Conservation (phyloP, 2,329 filamentous ascomycete genomes). For the Cladosporium sp. region DNA sequence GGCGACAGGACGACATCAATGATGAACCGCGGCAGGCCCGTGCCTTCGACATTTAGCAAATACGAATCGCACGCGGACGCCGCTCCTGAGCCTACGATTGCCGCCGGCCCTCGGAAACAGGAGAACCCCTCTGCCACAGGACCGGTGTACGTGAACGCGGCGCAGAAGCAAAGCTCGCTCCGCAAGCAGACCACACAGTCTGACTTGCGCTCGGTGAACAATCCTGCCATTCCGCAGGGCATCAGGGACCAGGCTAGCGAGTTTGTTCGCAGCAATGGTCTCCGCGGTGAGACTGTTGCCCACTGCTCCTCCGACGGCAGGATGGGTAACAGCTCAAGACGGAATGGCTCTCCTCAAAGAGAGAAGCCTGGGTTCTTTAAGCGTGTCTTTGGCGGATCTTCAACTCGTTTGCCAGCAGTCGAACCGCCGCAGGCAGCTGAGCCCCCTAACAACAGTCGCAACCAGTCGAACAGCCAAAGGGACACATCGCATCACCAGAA, state of each 20-base stretch:
- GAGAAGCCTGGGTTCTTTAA: conserved; percentile 87
- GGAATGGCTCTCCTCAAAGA: conserved; percentile 24
- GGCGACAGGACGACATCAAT: conserved; percentile 29
- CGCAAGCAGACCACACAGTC: conserved; percentile 31
- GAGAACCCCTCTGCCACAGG: conserved; percentile 37
- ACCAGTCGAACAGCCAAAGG: conserved; percentile 6
- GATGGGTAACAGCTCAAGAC: conserved; percentile 47
- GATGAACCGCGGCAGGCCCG: conserved; percentile 39
- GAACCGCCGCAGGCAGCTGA: not conserved
- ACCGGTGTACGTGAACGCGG: conserved; percentile 29
- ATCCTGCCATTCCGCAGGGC: conserved; percentile 31
- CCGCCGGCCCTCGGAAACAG: conserved; percentile 65
- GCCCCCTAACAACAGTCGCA: not conserved
- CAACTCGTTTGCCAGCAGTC: conserved; percentile 1
- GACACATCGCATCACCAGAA: not conserved
- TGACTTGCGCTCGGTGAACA: conserved; percentile 25
- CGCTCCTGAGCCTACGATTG: conserved; percentile 80
- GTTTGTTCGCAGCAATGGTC: conserved; percentile 44
- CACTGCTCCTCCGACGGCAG: conserved; percentile 45
- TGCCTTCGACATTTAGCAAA: conserved; percentile 41
- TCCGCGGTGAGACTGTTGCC: conserved; percentile 35
- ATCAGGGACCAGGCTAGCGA: conserved; percentile 46
- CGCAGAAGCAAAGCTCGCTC: conserved; percentile 21
- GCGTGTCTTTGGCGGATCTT: conserved; percentile 67
- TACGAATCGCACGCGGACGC: conserved; percentile 62